Conservation (phyloP, 768 basidiomycete species). For the Hygrophorus russula region DNA sequence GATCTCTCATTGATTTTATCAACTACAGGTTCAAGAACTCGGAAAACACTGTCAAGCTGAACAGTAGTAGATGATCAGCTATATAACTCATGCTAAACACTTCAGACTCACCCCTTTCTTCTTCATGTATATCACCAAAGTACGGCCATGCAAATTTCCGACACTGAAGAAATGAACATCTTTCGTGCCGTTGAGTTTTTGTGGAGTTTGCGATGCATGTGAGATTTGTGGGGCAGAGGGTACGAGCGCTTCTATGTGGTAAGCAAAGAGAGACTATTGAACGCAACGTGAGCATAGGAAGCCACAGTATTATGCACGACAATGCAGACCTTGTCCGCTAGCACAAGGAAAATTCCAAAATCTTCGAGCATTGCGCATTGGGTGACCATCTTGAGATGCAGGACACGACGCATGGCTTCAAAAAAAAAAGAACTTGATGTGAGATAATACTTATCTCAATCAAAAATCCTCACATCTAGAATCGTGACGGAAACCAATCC, state of each 20-base stretch:
- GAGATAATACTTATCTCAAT: not conserved
- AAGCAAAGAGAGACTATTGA: slow-evolving; percentile 75
- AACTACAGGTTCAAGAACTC: slow-evolving; percentile 92
- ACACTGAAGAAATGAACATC: slow-evolving; percentile 96
- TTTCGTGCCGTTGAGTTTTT: slow-evolving; percentile 81
- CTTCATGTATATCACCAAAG: slow-evolving; percentile 92
- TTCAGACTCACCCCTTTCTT: slow-evolving; percentile 57
- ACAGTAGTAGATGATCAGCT: slow-evolving; percentile 1
- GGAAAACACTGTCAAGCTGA: slow-evolving; percentile 84
- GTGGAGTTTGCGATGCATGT: slow-evolving; percentile 68
- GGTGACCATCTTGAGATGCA: slow-evolving; percentile 89
- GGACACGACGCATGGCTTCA: slow-evolving; percentile 81
- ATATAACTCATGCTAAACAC: not conserved
- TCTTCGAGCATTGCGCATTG: slow-evolving; percentile 95
- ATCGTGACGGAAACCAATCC: slow-evolving; percentile 92
- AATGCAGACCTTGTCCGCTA: slow-evolving; percentile 70
- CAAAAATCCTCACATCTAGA: slow-evolving; percentile 51
- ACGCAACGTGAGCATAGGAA: slow-evolving; percentile 2
- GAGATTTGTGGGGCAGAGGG: slow-evolving; percentile 68
- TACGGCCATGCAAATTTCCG: slow-evolving; percentile 76
- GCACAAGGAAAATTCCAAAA: slow-evolving; percentile 91
- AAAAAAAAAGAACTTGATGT: not conserved
- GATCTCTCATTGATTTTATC: slow-evolving; percentile 76
- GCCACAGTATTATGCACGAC: not conserved
- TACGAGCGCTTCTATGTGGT: slow-evolving; percentile 93